Evolutionary conservation across 2,329 filamentous ascomycete species (phyloP), one percentile per base, ranked within the genome.

Genomic region (Colletotrichum sp.): DNA sequence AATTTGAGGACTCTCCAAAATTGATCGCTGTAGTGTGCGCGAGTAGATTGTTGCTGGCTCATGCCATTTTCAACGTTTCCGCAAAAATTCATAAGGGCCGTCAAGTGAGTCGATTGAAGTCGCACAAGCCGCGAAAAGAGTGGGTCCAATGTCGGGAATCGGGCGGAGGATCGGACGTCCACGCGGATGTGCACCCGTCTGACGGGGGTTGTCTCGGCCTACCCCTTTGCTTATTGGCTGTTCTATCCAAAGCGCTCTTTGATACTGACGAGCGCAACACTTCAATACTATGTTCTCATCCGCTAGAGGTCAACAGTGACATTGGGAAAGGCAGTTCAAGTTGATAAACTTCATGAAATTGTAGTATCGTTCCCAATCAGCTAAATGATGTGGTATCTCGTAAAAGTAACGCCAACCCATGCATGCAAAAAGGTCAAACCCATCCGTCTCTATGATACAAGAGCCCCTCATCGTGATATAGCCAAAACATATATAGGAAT

Each of bases 381-480:
- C 49, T 69, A 62, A 76, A 76, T 69, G 64, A 69, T 66, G 70
- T 76, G 74, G 74, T 76, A 76, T 76, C 74, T 74, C 71, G 74
- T 76, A 24, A 63, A 32, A 75, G 7, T 16, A 75, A 76, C 74
- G 74, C 74, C 74, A 21, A 30, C 36, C 74, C 71, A 76, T 76
- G 73, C 63, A 76, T 73, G 62, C 55, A 71, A 71, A 39, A 52
- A 63, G 28, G 9, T n/a, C 24, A 10, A 63, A 26, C 15, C 10
- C 32, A 62, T 59, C 68, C 36, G 16, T 69, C 55, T 36, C 24
- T 52, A 32, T 52, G 18, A 52, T 63, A 68, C 49, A 55, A 68
- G 26, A 68, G n/a, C 24, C 12, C 28, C 55, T 68, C 6, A 8
- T 30, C 13, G 30, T 7, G n/a, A 36, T 21, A 32, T 13, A 52